phyloP scores from a whole-genome alignment of 2,329 filamentous ascomycete species.

The Pseudomassariella vexata region DNA sequence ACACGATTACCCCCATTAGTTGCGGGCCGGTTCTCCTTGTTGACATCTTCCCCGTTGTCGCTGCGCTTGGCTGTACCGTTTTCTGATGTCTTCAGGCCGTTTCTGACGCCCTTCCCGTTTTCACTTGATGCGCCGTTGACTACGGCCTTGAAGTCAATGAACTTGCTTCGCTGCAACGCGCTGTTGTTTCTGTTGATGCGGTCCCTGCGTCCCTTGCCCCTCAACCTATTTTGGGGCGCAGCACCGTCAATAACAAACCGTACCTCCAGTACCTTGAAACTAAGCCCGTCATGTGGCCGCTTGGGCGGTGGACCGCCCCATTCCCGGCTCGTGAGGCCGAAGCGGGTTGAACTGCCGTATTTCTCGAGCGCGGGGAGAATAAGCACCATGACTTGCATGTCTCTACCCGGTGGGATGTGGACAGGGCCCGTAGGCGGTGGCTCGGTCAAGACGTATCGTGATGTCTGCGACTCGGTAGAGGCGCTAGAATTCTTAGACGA shows the following conservation, averaged over 20 bases:
- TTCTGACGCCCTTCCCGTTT: conserved; percentile 7
- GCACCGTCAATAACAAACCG: conserved; percentile 83
- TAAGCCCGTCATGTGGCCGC: conserved; percentile 72
- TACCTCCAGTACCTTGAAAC: conserved; percentile 76
- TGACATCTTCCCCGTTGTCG: conserved; percentile 25
- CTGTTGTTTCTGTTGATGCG: conserved; percentile 51
- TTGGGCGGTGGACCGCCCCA: conserved; percentile 56
- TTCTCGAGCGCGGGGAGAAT: conserved; percentile 74
- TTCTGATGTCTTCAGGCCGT: background rate
- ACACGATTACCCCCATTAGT: too few species aligned
- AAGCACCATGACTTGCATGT: conserved; percentile 81
- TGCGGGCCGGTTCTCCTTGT: conserved; percentile 42
- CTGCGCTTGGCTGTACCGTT: background rate
- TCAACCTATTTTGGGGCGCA: conserved; percentile 47
- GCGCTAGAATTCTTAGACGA: conserved; percentile 20
- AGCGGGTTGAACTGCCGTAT: conserved; percentile 70
- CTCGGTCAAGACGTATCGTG: conserved; percentile 38
- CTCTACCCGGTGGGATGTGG: conserved; percentile 59
- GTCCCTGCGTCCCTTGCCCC: conserved; percentile 50
- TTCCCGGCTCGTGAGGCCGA: conserved; percentile 75
- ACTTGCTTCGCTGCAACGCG: conserved; percentile 38
- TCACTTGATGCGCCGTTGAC: background rate
- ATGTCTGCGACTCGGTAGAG: conserved; percentile 19
- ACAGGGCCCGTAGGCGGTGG: conserved; percentile 59
- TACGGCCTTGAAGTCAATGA: conserved; percentile 26